Evolutionary conservation across 768 basidiomycete genomes (phyloP), one percentile per base, ranked within the genome.

Genomic region (Kwoniella pini): DNA sequence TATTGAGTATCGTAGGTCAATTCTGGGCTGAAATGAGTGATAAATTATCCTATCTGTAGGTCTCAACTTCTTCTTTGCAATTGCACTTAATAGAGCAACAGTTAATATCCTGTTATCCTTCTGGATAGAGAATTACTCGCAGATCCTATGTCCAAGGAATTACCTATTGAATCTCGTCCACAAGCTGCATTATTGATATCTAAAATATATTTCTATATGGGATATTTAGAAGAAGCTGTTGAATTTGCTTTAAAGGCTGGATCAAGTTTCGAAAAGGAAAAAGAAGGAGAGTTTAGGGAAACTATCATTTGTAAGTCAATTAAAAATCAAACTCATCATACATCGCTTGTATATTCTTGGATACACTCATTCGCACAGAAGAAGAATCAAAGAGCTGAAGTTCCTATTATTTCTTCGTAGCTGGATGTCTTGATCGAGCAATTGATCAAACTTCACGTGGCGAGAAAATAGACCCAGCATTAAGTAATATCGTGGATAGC

Each of bases 1-100:
- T 99, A 54, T 88, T 86, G 72, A 81, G 85, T 15, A 84, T 97
- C 44, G 91, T 98, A 6, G 86, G 93, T 38, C 88, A 90, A 70
- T 98, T 97, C 80, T 99, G 96, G 96, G 88, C 95, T 46, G 96
- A 99, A 83, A 95, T 98, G 72, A 93, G 91, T 69, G 96, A 99
- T 79, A 86, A 90, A 76, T 88, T 97, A 70, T 85, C 88, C 31
- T 81, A 86, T 60, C 92, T 98, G 94, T 91, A 77, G 70, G 90
- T 65, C 7, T 36, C n/a, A n/a, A n/a, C n/a, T n/a, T n/a, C n/a
- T n/a, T n/a, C n/a, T n/a, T n/a, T n/a, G n/a, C n/a, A n/a, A n/a
- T n/a, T n/a, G n/a, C n/a, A n/a, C n/a, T n/a, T n/a, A n/a, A n/a
- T n/a, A n/a, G n/a, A n/a, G n/a, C n/a, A n/a, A n/a, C n/a, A n/a